Evolutionary conservation across 2,329 filamentous ascomycete genomes (phyloP), one percentile per base, ranked within the genome.

Genomic region (Sarocladium strictum): DNA sequence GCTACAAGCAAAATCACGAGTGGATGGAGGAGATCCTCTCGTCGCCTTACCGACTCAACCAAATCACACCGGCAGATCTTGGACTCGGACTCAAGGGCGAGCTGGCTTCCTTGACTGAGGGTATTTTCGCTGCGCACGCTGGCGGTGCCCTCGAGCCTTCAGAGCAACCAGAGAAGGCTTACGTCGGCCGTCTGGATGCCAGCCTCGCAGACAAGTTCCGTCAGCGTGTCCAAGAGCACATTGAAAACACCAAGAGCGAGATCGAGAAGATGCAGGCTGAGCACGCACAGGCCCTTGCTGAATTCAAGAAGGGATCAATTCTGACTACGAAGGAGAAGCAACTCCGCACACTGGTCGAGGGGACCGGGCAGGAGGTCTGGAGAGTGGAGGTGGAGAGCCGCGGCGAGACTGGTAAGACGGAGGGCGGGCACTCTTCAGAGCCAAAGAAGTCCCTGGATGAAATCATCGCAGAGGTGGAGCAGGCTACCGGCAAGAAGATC

Each of bases 1-100:
- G 94, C 54, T 99, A 97, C 69, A 87, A 87, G 67, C 91, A 97
- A 66, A 95, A 99, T 63, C 93, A 99, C 64, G 90, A 96, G 68
- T 97, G 93, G 94, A 96, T 99, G 90, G 94, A 97, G 65, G 93
- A 99, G 71, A 86, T 99, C 26, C 81, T 97, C 54, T 90, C 89
- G 1, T 97, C 93, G 1, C 90, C 92, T 0, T 97, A 96, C 66
- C 80, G 87, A 23, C 87, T 93, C 58, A 81, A 81, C 51, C 90
- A 95, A 66, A 96, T 99, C 56, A 83, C 86, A 9, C 91, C 93
- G 1, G 84, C 91, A 2, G 92, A 96, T 66, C 81, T 97, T 32
- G 91, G 91, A 1, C 76, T 97, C 10, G 94, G 94, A 3, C 79
- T 88, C 52, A 89, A 86, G 69, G 94, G 94, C 35, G 88, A 92